Evolutionary conservation across 2,329 filamentous ascomycete genomes (phyloP).

Genomic region (Neurospora crassa): DNA sequence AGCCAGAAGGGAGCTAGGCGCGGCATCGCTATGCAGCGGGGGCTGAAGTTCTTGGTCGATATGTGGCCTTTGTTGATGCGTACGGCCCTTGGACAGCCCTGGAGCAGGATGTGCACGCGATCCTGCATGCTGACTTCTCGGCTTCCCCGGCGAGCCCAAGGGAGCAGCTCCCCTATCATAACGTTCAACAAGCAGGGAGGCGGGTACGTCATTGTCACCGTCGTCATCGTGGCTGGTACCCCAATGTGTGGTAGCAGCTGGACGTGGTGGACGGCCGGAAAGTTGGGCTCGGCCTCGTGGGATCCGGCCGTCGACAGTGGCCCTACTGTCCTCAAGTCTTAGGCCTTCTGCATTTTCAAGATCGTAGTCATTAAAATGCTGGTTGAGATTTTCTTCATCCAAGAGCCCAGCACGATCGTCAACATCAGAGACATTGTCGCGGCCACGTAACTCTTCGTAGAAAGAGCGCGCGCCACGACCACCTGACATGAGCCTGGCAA

Average conservation of each 20-base stretch:
- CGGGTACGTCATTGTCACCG: slow-evolving; percentile 51
- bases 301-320: slow-evolving; percentile 20
- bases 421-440: slow-evolving; percentile 30
- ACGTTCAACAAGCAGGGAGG: slow-evolving; percentile 51
- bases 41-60: slow-evolving; percentile 24
- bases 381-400: slow-evolving; percentile 44
- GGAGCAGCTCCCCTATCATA: slow-evolving; percentile 23
- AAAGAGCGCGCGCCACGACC: slow-evolving; percentile 31
- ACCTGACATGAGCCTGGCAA: slow-evolving; percentile 32
- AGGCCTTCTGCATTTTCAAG: slow-evolving; percentile 33
- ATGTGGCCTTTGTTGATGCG: slow-evolving; percentile 44
- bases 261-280: slow-evolving; percentile 4
- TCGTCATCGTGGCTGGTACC: slow-evolving; percentile 32
- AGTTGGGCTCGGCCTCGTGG: slow-evolving; percentile 12
- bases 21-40: slow-evolving; percentile 16
- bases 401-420: slow-evolving; percentile 34
- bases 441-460: slow-evolving; percentile 37
- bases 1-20: slow-evolving; percentile 21
- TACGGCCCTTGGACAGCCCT: slow-evolving; percentile 33
- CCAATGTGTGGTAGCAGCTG: slow-evolving; percentile 6
- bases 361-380: slow-evolving; percentile 41
- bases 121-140: slow-evolving; percentile 12
- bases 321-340: slow-evolving; percentile 35
- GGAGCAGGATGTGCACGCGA: slow-evolving; percentile 24
- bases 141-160: slow-evolving; percentile 4